Percentiles rank a stretch among this genome's conserved stretches.
Conservation (phyloP, 176 grass and related monocot genomes). For the Carex kokanica region DNA sequence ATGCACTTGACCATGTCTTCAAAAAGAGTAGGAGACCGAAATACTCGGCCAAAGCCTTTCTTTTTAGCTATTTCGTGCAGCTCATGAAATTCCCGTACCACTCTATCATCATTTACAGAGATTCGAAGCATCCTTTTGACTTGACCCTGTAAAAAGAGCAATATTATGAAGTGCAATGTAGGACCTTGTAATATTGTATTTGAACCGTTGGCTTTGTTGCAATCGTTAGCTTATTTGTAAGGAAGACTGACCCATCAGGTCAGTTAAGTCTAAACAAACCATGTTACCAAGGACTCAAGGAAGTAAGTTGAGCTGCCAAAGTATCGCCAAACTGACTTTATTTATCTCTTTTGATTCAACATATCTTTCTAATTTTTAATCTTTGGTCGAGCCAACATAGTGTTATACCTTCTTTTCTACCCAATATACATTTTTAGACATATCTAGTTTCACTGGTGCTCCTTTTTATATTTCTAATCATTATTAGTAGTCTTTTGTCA, state of each 20-base stretch:
- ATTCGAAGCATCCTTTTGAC: constrained; percentile 74
- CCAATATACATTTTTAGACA: neutral
- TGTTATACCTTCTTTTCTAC: neutral
- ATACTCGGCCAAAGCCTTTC: constrained; percentile 55
- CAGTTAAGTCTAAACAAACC: neutral
- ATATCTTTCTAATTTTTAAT: neutral
- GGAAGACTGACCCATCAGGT: neutral
- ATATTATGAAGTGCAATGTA: neutral
- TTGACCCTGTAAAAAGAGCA: constrained; percentile 43
- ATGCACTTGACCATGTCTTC: constrained; percentile 94
- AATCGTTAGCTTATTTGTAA: neutral
- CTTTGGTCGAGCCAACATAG: neutral
- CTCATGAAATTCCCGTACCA: constrained; percentile 50
- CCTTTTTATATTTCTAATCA: neutral
- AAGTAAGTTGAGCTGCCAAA: neutral
- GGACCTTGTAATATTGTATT: neutral
- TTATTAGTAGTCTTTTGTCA: too few species aligned
- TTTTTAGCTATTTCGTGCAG: constrained; percentile 44
- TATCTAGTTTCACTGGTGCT: neutral
- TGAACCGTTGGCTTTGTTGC: neutral
- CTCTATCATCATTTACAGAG: constrained; percentile 33
- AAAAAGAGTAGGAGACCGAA: constrained; percentile 72
- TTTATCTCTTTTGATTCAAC: neutral
- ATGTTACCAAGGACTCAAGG: neutral
- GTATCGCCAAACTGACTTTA: neutral